These are phyloP conservation scores for Pseudogymnoascus sp. DNA, from an alignment of 2,329 filamentous ascomycete species.

Conservation along the genomic window DNA sequence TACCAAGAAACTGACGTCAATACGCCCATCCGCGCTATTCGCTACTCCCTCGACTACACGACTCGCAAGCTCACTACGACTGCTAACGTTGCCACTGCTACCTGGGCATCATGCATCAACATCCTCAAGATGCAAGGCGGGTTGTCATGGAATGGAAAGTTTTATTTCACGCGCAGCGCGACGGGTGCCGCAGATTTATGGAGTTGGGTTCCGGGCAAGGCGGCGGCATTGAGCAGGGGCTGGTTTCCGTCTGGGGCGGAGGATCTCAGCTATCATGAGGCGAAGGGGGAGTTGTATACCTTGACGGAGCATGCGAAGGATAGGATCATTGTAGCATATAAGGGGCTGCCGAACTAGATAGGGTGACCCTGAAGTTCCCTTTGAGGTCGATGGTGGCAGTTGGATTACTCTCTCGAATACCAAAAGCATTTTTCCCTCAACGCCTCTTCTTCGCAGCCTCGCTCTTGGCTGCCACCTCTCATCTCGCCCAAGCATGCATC, in stretches of 20 bases:
- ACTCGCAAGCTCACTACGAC: conserved; percentile 24
- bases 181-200: conserved; percentile 27
- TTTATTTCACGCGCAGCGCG: conserved; percentile 30
- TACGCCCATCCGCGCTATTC: conserved; percentile 26
- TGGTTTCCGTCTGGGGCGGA: conserved; percentile 27
- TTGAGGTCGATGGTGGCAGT: background rate
- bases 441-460: too few relatives aligned
- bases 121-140: conserved; percentile 31
- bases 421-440: too few relatives aligned
- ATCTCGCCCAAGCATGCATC: too few relatives aligned
- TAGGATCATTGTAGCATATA: conserved; percentile 7
- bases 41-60: conserved; percentile 27
- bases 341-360: background rate
- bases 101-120: conserved; percentile 29
- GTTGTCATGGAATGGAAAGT: conserved; percentile 26
- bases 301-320: conserved; percentile 13
- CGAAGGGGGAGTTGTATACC: conserved; percentile 17
- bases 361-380: background rate
- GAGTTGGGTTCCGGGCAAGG: conserved; percentile 27
- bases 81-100: conserved; percentile 16
- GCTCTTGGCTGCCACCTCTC: too few relatives aligned
- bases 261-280: conserved; percentile 30
- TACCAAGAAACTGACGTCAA: conserved; percentile 23
- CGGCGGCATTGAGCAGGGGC: conserved; percentile 19
- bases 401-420: too few relatives aligned